These are phyloP conservation scores for Epichloe glyceriae DNA, from an alignment of 2,329 filamentous ascomycete genomes.

Conservation along the genomic window DNA sequence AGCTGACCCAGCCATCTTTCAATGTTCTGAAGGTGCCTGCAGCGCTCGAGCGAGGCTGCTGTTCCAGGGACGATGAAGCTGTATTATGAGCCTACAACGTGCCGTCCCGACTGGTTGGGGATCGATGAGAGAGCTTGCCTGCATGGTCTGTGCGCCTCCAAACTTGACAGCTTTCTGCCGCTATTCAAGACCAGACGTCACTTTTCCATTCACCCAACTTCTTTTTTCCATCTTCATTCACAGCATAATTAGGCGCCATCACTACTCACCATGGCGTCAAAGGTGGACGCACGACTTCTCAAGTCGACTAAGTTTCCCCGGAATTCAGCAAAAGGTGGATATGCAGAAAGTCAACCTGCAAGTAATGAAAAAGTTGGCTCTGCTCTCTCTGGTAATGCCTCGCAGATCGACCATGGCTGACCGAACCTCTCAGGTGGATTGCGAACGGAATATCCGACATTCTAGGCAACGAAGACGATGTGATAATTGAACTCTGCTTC, in stretches of 20 bases:
- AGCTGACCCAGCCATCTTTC: background rate
- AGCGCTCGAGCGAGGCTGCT: too few species aligned
- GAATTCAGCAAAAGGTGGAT: constrained; percentile 92
- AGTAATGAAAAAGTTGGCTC: constrained; percentile 84
- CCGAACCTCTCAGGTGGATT: constrained; percentile 61
- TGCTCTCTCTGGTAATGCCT: background rate
- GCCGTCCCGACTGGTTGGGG: too few species aligned
- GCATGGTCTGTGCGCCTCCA: constrained; percentile 3
- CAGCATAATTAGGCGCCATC: background rate
- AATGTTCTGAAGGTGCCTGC: too few species aligned
- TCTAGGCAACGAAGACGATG: constrained; percentile 85
- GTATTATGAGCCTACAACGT: too few species aligned
- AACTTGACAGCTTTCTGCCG: constrained; percentile 2
- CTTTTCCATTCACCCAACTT: background rate
- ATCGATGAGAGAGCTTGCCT: background rate
- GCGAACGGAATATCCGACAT: constrained; percentile 76
- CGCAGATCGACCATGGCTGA: constrained; percentile 7
- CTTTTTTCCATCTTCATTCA: background rate
- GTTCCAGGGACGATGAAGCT: too few species aligned
- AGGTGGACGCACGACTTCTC: constrained; percentile 78
- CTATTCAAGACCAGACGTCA: constrained; percentile 8
- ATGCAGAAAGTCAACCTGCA: constrained; percentile 95
- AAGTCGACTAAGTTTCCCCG: constrained; percentile 86
- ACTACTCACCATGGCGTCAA: constrained; percentile 54
- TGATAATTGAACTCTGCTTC: constrained; percentile 77